Evolutionary conservation across 768 basidiomycete species (phyloP), one percentile per base, ranked within the genome.

Genomic region (Agaricus blazei): DNA sequence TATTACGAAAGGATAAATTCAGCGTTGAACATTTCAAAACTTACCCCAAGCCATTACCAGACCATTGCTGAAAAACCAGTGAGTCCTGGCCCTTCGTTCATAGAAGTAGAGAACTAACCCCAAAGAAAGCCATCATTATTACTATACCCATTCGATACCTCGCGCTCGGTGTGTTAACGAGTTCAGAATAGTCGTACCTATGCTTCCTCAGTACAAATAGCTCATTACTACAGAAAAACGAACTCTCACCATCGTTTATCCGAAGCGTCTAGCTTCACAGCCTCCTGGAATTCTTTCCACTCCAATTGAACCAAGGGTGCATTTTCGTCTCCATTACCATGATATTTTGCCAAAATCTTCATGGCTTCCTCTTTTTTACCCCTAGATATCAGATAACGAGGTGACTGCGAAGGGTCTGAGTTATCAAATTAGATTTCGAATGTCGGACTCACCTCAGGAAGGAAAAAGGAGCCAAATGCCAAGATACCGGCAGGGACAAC

Each of bases 111-210:
- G 23, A 26, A 59, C 66, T 27, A 70, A 79, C 65, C 14, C 78
- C 80, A 54, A 80, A 81, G 60, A 82, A 72, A 14, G 76, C 77
- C 72, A 83, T 80, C 49, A 81, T 65, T 23, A 81, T 58, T 64
- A 81, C 73, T 72, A 78, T 72, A 52, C 69, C 72, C 11, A 70
- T 75, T 52, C 79, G 66, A 60, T 75, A 79, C 40, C 77, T 70
- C 8, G 75, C 74, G 54, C 75, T 77, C 23, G 65, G 62, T n/a
- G 74, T 78, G 48, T 71, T 72, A 64, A 80, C 72, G 31, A 81
- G 71, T 40, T 72, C 78, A 3, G 72, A 72, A 63, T 79, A 83
- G 64, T 83, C 74, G 73, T 75, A 77, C 74, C 74, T 75, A 45
- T 29, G 37, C 15, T 26, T 51, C 19, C 46, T 42, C 56, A 28